These are phyloP conservation scores for Bocquillonia castaneifolia DNA, from an alignment of 441 rosid species.

Conservation along the genomic window DNA sequence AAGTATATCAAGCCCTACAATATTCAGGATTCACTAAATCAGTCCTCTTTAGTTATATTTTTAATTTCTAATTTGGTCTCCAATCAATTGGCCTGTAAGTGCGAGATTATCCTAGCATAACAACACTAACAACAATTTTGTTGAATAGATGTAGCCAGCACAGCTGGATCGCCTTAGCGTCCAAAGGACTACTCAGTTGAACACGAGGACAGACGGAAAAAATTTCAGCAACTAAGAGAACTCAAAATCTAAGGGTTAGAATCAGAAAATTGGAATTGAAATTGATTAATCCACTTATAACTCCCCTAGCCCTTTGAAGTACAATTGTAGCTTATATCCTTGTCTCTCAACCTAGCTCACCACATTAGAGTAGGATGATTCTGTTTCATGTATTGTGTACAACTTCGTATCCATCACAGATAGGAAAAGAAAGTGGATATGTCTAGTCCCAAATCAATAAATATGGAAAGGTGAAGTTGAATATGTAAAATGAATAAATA, in stretches of 20 bases:
- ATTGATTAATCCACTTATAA: neutral
- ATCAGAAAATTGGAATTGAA: neutral
- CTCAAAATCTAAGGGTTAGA: neutral
- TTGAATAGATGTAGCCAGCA: neutral
- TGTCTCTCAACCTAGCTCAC: neutral
- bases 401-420: neutral
- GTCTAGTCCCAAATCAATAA: conserved; percentile 4
- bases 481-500: neutral
- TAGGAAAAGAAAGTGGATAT: neutral
- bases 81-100: neutral
- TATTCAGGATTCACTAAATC: neutral
- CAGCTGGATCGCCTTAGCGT: neutral
- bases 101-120: neutral
- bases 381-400: neutral
- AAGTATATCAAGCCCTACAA: neutral
- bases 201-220: neutral
- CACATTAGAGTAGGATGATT: neutral
- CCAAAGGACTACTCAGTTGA: neutral
- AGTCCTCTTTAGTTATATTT: neutral
- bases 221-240: conserved; percentile 4
- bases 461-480: neutral
- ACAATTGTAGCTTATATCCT: neutral
- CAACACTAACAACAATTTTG: neutral
- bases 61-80: neutral
- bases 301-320: neutral